Percentiles rank a stretch among this genome's conserved stretches.
These are phyloP conservation scores for Dictyostelium citrinum DNA, from an alignment of 78 protist genomes.

Conservation along the genomic window DNA sequence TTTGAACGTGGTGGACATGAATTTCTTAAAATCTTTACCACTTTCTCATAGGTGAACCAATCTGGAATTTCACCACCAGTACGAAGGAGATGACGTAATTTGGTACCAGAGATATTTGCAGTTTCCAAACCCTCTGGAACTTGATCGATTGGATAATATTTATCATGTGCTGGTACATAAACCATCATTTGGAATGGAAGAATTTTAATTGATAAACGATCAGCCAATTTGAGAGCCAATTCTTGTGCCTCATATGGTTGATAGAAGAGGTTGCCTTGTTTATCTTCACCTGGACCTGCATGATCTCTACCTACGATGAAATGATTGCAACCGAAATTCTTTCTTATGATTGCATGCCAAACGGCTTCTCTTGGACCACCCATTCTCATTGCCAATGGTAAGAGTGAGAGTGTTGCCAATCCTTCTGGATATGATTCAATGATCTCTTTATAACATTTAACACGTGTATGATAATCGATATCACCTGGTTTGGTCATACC, in stretches of 20 bases:
- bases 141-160: slow-evolving; percentile 81
- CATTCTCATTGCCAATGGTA: slow-evolving; percentile 86
- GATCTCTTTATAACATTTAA: slow-evolving; percentile 87
- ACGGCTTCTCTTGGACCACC: slow-evolving; percentile 98
- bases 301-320: slow-evolving; percentile 97
- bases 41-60: slow-evolving; percentile 96
- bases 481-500: slow-evolving; percentile 96
- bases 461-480: slow-evolving; percentile 90
- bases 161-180: slow-evolving; percentile 74
- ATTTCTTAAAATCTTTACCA: slow-evolving; percentile 88
- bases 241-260: slow-evolving; percentile 94
- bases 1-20: slow-evolving; percentile 72
- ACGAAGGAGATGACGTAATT: slow-evolving; percentile 78
- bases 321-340: slow-evolving; percentile 96
- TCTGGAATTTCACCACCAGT: slow-evolving; percentile 95
- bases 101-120: slow-evolving; percentile 86
- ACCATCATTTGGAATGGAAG: slow-evolving; percentile 93
- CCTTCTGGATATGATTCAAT: slow-evolving; percentile 78
- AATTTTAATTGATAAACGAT: slow-evolving; percentile 85
- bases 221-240: slow-evolving; percentile 72
- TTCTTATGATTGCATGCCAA: slow-evolving; percentile 95
- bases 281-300: slow-evolving; percentile 92
- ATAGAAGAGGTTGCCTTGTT: slow-evolving; percentile 87
- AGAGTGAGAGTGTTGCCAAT: slow-evolving; percentile 34
- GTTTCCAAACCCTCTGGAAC: slow-evolving; percentile 88